Evolutionary conservation across 2,329 filamentous ascomycete species (phyloP).

Genomic region (Ophiocordyceps camponoti-floridani): DNA sequence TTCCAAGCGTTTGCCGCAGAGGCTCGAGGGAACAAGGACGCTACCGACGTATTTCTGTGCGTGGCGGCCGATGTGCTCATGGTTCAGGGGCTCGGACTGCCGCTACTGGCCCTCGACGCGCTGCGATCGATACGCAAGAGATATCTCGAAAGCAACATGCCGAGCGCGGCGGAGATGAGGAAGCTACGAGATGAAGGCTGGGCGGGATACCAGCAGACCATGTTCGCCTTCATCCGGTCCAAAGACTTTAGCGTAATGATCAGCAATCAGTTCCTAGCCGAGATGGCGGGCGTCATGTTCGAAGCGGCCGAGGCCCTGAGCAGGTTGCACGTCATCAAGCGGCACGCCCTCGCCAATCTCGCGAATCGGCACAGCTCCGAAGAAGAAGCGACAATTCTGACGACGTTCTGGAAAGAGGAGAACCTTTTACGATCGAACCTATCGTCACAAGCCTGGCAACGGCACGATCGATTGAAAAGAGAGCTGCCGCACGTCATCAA

Average conservation of each 20-base stretch:
- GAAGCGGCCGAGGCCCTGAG: not conserved
- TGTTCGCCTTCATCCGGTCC: not conserved
- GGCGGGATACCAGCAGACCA: not conserved
- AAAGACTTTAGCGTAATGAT: not conserved
- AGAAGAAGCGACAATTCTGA: not conserved
- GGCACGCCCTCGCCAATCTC: not conserved
- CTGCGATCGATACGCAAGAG: not conserved
- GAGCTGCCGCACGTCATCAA: not conserved
- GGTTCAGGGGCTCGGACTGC: not conserved
- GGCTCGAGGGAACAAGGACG: not conserved
- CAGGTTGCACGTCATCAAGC: not conserved
- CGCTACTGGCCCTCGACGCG: not conserved
- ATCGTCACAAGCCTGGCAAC: not conserved
- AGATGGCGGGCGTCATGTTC: not conserved
- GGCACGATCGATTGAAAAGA: too few relatives aligned
- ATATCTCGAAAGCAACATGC: not conserved
- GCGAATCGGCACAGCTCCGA: not conserved
- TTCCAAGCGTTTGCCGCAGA: not conserved
- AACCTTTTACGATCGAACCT: not conserved
- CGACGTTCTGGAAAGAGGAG: not conserved
- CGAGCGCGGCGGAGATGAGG: not conserved
- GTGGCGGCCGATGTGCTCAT: not conserved
- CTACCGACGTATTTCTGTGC: not conserved
- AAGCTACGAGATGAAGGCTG: not conserved
- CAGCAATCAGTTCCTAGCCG: not conserved